Evolutionary conservation across 148 eudicot species (phyloP).

Genomic region (Rhododendron vialii): DNA sequence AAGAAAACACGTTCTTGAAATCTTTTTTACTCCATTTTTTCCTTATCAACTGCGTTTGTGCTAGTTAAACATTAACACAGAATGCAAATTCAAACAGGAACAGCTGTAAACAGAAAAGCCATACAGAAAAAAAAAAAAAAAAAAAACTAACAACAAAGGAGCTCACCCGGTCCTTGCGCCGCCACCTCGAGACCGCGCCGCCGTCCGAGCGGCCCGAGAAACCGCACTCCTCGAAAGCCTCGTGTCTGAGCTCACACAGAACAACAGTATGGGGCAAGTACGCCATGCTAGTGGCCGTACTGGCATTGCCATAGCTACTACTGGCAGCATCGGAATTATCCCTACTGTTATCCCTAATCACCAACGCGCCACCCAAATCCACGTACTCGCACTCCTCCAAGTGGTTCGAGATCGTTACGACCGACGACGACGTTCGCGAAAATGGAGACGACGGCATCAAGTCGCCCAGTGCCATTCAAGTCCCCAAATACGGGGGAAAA

Average conservation of each 20-base stretch:
- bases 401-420: slow-evolving; percentile 37
- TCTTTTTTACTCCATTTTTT: too few relatives aligned
- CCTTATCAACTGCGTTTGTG: too few relatives aligned
- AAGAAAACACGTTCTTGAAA: too few relatives aligned
- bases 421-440: slow-evolving; percentile 38
- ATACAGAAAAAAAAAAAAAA: background rate
- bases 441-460: slow-evolving; percentile 77
- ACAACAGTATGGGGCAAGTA: slow-evolving; percentile 75
- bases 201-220: slow-evolving; percentile 68
- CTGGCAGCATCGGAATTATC: slow-evolving; percentile 40
- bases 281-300: slow-evolving; percentile 51
- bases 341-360: background rate
- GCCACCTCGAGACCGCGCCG: slow-evolving; percentile 86
- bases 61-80: background rate
- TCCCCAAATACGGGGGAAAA: background rate
- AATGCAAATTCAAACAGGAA: background rate
- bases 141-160: background rate
- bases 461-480: slow-evolving; percentile 93
- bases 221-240: slow-evolving; percentile 58
- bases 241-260: slow-evolving; percentile 77
- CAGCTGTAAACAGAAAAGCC: background rate
- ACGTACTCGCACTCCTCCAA: slow-evolving; percentile 34
- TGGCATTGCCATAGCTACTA: slow-evolving; percentile 31
- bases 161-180: slow-evolving; percentile 74
- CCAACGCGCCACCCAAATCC: slow-evolving; percentile 19